Percentiles rank a stretch among this genome's conserved stretches.
Conservation (phyloP, 441 rosid genomes). For the Gossypium lobatum region DNA sequence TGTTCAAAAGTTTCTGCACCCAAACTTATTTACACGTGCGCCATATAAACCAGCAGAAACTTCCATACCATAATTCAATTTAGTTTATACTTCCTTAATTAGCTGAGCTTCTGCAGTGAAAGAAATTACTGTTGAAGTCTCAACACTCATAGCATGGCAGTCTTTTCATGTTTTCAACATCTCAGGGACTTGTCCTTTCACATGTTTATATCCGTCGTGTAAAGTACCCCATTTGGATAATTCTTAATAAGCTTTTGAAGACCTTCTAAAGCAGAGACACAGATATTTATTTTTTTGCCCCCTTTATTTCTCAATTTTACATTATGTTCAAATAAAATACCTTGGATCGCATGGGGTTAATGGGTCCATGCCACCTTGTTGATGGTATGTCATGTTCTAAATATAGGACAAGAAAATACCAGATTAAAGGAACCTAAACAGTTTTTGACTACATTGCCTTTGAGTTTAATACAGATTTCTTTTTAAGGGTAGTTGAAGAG, state of each 20-base stretch:
- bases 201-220: conserved; percentile 35
- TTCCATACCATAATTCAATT: too few relatives aligned
- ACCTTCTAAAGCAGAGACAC: not conserved
- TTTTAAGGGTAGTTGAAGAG: not conserved
- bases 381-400: too few relatives aligned
- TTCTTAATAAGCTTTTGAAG: not conserved
- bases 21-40: not conserved
- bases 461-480: not conserved
- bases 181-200: conserved; percentile 15
- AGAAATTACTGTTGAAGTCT: too few relatives aligned
- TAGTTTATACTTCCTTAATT: not conserved
- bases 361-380: too few relatives aligned
- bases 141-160: too few relatives aligned
- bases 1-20: conserved; percentile 1
- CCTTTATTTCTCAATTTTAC: too few relatives aligned
- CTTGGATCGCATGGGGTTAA: too few relatives aligned
- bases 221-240: conserved; percentile 33
- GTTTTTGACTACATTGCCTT: not conserved
- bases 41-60: not conserved
- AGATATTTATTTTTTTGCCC: too few relatives aligned
- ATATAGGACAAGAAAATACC: too few relatives aligned
- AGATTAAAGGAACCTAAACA: not conserved
- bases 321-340: too few relatives aligned
- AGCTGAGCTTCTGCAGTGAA: not conserved
- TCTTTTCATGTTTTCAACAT: not conserved